Evolutionary conservation across 2,329 filamentous ascomycete genomes (phyloP).

Genomic region (Mollisiaceae sp.): DNA sequence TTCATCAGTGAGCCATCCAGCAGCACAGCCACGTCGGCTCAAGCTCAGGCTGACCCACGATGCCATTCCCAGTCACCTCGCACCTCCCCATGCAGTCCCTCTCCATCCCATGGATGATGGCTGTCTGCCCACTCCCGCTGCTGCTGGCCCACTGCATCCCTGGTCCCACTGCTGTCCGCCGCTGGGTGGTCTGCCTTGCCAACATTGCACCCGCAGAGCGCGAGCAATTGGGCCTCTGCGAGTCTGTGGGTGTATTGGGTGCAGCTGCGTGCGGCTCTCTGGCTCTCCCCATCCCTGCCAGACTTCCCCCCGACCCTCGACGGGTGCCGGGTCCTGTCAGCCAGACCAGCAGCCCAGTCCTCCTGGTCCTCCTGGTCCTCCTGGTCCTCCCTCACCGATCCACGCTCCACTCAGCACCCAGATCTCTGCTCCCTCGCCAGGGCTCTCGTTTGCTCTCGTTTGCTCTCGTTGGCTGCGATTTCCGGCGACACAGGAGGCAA

Average conservation of each 20-base stretch:
- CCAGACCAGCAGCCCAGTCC: background rate
- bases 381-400: background rate
- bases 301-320: background rate
- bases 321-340: background rate
- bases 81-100: background rate
- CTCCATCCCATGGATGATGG: background rate
- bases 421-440: background rate
- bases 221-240: background rate
- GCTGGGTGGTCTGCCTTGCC: conserved; percentile 10
- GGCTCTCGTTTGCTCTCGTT: too few relatives aligned
- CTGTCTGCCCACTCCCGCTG: too few relatives aligned
- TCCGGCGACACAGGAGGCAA: conserved; percentile 5
- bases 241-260: background rate
- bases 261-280: conserved; percentile 7
- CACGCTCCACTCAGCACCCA: background rate
- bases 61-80: background rate
- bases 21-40: conserved; percentile 7
- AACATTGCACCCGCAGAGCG: background rate
- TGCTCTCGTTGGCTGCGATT: conserved; percentile 13
- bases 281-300: background rate
- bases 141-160: background rate
- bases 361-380: too few relatives aligned
- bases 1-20: background rate
- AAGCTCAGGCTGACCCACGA: background rate
- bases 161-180: background rate